A percentile compares a stretch with the other conserved stretches of the same genome.
phyloP scores from a whole-genome alignment of 2,329 filamentous ascomycete genomes.

The Corniculantispora saksenae region DNA sequence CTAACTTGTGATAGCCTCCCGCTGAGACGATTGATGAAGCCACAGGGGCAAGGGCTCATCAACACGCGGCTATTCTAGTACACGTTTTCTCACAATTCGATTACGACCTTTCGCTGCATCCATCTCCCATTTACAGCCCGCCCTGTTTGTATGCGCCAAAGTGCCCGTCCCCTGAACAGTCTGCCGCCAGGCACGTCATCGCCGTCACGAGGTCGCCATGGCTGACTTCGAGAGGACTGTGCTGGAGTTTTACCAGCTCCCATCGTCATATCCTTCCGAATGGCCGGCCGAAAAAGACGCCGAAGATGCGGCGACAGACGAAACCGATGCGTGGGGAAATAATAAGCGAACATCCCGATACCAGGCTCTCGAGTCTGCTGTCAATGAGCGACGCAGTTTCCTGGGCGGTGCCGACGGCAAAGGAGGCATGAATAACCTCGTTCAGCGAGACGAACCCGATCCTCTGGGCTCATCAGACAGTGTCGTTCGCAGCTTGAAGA shows the following conservation, averaged over 20 bases:
- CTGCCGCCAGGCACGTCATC: slow-evolving; percentile 11
- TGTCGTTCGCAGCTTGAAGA: slow-evolving; percentile 77
- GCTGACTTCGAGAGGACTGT: slow-evolving; percentile 75
- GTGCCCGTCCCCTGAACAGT: slow-evolving; percentile 14
- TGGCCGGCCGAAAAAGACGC: slow-evolving; percentile 83
- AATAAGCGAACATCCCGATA: slow-evolving; percentile 74
- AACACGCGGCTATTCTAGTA: too few relatives aligned
- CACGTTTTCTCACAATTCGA: neutral
- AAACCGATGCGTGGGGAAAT: slow-evolving; percentile 47
- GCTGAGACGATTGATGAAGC: neutral
- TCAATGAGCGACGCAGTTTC: slow-evolving; percentile 65
- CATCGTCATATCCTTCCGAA: slow-evolving; percentile 73
- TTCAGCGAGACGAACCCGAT: slow-evolving; percentile 90
- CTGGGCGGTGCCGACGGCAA: slow-evolving; percentile 67
- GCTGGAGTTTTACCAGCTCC: slow-evolving; percentile 86
- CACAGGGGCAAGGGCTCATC: neutral
- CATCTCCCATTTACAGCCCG: neutral
- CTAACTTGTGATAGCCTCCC: slow-evolving; percentile 4
- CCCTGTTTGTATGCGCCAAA: neutral
- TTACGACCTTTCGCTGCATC: neutral
- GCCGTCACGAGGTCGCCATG: slow-evolving; percentile 41
- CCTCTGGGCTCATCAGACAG: slow-evolving; percentile 86
- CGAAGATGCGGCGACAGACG: slow-evolving; percentile 65
- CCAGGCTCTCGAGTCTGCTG: slow-evolving; percentile 76
- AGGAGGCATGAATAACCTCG: slow-evolving; percentile 71